Base-by-base conservation (phyloP, 495 filamentous ascomycete species). In the Aspergillus cavernicola region DNA sequence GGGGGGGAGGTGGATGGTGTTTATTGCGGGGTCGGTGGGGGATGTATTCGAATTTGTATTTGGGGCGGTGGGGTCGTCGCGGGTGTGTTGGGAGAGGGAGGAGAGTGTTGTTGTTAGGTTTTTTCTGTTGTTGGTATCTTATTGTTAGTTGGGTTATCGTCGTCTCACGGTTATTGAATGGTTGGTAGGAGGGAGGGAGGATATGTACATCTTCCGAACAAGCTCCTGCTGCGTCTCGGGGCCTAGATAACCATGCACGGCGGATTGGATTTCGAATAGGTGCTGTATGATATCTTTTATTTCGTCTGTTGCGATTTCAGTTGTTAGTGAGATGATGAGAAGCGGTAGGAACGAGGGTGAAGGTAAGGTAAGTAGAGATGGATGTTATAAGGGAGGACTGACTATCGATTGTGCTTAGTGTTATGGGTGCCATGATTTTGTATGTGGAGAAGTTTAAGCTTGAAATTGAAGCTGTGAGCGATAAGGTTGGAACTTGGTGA, bases 221-320 rank as follows among this genome's bases (percentile, higher is more conserved):
- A 88, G 78, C 37, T 83, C 81, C 50, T 83, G 71, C 53, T 80
- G 76, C 16, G 82, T 82, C 41, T 78, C 77, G 12, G 80, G 70
- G 33, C 85, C 85, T 55, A 83, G 74, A 55, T 84, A 78, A 68
- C 89, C 86, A 69, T 90, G 86, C 42, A 84, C 79, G 28, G 83
- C 77, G 26, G 85, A 81, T 70, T 91, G 87, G 52, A 96, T 77
- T 63, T 90, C 83, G 75, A 88, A 95, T 43, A 97, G 85, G 60
- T 91, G 86, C 62, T 93, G 88, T 67, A 97, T 90, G 35, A 91
- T 63, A 38, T 75, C 71, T 66, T 76, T 76, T 18, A 77, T 59
- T 45, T 77, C 73, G 44, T 68, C 74, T 77, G 55, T 16, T 15
- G 16, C 5, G 10, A 26, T 9, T 20, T 12, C 3, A 11, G 32